phyloP scores from a whole-genome alignment of 2,329 filamentous ascomycete genomes.

The Penicillium decumbens region DNA sequence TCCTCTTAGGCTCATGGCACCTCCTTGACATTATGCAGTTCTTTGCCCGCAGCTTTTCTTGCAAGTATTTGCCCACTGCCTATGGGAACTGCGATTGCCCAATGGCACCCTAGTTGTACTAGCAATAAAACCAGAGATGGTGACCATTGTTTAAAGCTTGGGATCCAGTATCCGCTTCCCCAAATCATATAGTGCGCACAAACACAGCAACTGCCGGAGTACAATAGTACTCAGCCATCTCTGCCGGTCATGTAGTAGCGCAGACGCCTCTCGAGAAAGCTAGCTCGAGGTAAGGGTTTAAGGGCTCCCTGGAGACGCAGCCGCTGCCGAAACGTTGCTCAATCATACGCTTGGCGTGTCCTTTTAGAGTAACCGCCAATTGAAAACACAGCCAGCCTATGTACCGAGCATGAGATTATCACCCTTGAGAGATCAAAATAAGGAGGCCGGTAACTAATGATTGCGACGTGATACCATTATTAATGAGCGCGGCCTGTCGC shows the following conservation, averaged over 20 bases:
- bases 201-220: not conserved
- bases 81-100: not conserved
- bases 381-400: slow-evolving; percentile 15
- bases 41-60: not conserved
- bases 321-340: slow-evolving; percentile 13
- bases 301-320: not conserved
- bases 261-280: slow-evolving; percentile 1
- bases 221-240: not conserved
- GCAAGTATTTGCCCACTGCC: not conserved
- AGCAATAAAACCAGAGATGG: slow-evolving; percentile 7
- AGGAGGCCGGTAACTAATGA: not conserved
- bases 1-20: not conserved
- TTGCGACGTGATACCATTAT: not conserved
- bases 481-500: not conserved
- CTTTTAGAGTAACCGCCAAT: slow-evolving; percentile 17
- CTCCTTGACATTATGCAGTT: not conserved
- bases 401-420: not conserved
- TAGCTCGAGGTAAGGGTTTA: slow-evolving; percentile 16
- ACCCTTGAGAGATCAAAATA: not conserved
- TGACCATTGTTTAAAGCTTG: not conserved
- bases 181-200: not conserved
- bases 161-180: not conserved
- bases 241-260: not conserved
- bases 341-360: slow-evolving; percentile 16
- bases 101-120: slow-evolving; percentile 4